These are phyloP conservation scores for Hemisphaericaspora xylofermentans DNA, from an alignment of 1,139 yeast genomes.

Conservation along the genomic window DNA sequence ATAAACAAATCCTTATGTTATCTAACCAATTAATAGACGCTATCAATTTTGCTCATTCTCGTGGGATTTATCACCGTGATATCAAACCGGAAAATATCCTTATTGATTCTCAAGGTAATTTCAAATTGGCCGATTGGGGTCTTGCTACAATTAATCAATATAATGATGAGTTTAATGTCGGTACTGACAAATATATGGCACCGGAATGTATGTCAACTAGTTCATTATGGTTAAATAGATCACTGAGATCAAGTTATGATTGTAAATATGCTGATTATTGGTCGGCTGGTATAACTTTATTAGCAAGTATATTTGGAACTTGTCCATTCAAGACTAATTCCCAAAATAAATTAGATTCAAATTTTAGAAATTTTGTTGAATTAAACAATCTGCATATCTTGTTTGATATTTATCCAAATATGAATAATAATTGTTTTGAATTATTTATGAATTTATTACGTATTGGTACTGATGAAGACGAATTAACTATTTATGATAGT, in stretches of 20 bases:
- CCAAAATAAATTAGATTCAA: conserved; percentile 28
- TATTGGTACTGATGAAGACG: conserved; percentile 36
- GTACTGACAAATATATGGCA: conserved; percentile 60
- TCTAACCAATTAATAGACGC: conserved; percentile 43
- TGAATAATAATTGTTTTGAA: conserved; percentile 37
- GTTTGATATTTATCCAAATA: conserved; percentile 43
- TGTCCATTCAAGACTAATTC: conserved; percentile 36
- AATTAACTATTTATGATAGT: conserved; percentile 21
- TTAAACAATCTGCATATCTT: conserved; percentile 34
- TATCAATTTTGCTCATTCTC: conserved; percentile 39
- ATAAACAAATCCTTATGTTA: conserved; percentile 26
- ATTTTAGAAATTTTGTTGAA: conserved; percentile 39
- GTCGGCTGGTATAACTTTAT: conserved; percentile 44
- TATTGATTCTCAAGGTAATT: conserved; percentile 35
- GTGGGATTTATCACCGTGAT: conserved; percentile 52
- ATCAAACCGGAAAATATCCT: conserved; percentile 56
- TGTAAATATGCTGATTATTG: conserved; percentile 40
- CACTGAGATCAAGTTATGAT: conserved; percentile 26
- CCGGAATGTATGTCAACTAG: conserved; percentile 40
- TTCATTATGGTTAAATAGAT: background rate
- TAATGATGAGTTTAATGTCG: conserved; percentile 49
- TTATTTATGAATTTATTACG: conserved; percentile 35
- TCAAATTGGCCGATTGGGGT: conserved; percentile 60
- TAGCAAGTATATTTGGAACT: conserved; percentile 51
- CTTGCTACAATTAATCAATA: conserved; percentile 40